A percentile compares a stretch with the other conserved stretches of the same genome.
Conservation (phyloP, 257 asterid genomes). For the Solanum chmielewskii region DNA sequence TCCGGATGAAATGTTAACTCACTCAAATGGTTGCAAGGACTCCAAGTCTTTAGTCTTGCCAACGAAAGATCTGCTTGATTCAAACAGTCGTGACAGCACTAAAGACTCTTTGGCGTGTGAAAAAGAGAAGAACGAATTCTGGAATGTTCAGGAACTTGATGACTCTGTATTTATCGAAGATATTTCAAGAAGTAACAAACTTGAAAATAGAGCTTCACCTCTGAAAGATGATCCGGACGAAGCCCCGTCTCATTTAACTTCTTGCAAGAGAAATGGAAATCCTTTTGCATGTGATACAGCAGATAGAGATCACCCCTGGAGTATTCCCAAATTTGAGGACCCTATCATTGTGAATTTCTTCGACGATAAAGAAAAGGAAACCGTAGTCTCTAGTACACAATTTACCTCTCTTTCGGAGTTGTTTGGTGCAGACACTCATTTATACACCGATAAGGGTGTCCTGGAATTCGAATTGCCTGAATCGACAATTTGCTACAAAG, state of each 20-base stretch:
- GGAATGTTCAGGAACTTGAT: constrained; percentile 9
- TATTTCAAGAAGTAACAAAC: constrained; percentile 6
- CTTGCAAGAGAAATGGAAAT: constrained; percentile 19
- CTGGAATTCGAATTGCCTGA: constrained; percentile 45
- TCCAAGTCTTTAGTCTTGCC: constrained; percentile 20
- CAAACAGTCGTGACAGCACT: constrained; percentile 16
- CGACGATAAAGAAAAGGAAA: constrained; percentile 10
- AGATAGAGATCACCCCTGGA: constrained; percentile 14
- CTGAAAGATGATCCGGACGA: constrained; percentile 4
- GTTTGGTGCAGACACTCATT: constrained; percentile 4
- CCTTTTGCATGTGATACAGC: constrained; percentile 16
- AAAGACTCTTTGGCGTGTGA: constrained; percentile 10
- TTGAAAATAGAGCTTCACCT: not conserved
- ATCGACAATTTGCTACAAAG: constrained; percentile 39
- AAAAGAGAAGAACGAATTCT: constrained; percentile 15
- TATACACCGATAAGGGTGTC: constrained; percentile 39
- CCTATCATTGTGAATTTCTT: constrained; percentile 6
- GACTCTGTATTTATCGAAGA: constrained; percentile 17
- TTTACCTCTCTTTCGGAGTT: constrained; percentile 9
- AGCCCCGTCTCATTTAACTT: constrained; percentile 3
- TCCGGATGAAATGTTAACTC: constrained; percentile 15
- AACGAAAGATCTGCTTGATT: constrained; percentile 15
- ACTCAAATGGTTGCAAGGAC: constrained; percentile 22
- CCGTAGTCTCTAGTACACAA: constrained; percentile 15
- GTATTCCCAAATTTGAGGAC: constrained; percentile 12